Percentiles rank a stretch among this genome's conserved stretches.
These are phyloP conservation scores for Globisporangium rhizosaccharum DNA, from an alignment of 352 stramenopile species.

Conservation along the genomic window DNA sequence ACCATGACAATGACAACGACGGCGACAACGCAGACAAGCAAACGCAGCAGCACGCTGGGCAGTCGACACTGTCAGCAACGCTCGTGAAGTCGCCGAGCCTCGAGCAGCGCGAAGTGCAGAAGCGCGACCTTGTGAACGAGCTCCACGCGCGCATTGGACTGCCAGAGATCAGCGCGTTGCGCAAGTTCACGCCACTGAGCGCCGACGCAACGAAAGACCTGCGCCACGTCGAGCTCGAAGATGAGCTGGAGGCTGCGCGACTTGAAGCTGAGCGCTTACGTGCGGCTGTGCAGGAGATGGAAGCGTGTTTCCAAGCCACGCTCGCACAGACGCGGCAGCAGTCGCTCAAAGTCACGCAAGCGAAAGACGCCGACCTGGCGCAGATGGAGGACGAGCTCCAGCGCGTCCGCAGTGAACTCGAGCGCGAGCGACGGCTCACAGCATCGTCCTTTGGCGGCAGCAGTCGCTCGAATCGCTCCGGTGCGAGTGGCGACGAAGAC, in stretches of 20 bases:
- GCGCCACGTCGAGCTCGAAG: constrained; percentile 42
- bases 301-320: constrained; percentile 38
- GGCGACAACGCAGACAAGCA: not conserved
- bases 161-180: constrained; percentile 60
- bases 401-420: constrained; percentile 44
- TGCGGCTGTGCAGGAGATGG: constrained; percentile 54
- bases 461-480: constrained; percentile 16
- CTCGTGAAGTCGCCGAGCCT: constrained; percentile 9
- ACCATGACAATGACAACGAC: constrained; percentile 14
- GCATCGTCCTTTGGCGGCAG: constrained; percentile 24
- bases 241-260: constrained; percentile 46
- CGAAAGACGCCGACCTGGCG: constrained; percentile 48
- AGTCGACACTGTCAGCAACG: not conserved
- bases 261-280: constrained; percentile 58
- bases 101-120: constrained; percentile 40
- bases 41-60: not conserved
- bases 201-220: constrained; percentile 36
- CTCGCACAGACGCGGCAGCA: constrained; percentile 43
- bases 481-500: not conserved
- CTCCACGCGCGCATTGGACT: constrained; percentile 63
- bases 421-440: constrained; percentile 37
- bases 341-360: constrained; percentile 53
- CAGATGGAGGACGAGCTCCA: constrained; percentile 44
- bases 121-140: constrained; percentile 74
- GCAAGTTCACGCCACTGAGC: constrained; percentile 62